phyloP scores from a whole-genome alignment of 73 alveolate species.

The Symbiodinium pilosum region DNA sequence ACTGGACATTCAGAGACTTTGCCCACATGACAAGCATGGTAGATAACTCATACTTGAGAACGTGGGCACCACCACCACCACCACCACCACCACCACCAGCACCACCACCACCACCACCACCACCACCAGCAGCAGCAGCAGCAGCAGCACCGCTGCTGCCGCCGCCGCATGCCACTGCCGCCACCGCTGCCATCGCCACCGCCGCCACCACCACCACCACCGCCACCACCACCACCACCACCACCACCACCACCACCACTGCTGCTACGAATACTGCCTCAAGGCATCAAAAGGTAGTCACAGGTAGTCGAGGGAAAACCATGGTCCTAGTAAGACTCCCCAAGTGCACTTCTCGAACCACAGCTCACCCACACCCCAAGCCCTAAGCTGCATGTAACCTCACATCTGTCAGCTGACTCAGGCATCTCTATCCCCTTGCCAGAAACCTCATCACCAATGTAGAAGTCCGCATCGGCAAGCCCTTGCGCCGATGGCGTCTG shows the following conservation, averaged over 20 bases:
- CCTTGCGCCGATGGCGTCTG: slow-evolving; percentile 54
- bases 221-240: not conserved
- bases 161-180: no score
- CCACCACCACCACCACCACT: no score
- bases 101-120: not conserved
- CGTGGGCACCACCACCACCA: not conserved
- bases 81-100: not conserved
- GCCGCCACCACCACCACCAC: not conserved
- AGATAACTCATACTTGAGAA: no score
- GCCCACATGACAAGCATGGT: no score
- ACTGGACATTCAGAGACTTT: no score
- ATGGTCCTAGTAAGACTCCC: no score
- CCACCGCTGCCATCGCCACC: not conserved
- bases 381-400: no score
- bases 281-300: not conserved
- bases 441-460: slow-evolving; percentile 99
- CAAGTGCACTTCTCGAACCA: no score
- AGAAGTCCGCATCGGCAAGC: slow-evolving; percentile 98
- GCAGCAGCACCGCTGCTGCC: not conserved
- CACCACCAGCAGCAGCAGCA: not conserved
- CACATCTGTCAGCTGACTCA: no score
- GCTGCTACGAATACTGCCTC: not conserved
- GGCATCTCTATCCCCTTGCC: no score
- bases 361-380: no score
- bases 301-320: not conserved